These are phyloP conservation scores for Suillus subaureus DNA, from an alignment of 768 basidiomycete species.

Conservation along the genomic window DNA sequence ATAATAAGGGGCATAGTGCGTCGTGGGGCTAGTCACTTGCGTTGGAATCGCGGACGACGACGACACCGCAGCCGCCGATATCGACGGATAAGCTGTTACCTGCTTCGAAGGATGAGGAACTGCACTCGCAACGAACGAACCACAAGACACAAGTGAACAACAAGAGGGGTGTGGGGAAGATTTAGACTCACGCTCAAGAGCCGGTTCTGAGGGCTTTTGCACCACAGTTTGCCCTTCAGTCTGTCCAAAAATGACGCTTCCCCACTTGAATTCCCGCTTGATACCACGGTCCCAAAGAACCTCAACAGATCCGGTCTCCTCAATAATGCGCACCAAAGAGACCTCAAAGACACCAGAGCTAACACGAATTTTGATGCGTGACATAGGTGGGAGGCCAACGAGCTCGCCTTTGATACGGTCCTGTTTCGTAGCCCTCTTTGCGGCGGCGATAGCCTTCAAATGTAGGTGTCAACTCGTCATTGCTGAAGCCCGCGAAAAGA, in stretches of 20 bases:
- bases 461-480: conserved; percentile 6
- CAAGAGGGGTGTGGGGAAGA: conserved; percentile 11
- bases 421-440: conserved; percentile 73
- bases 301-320: conserved; percentile 70
- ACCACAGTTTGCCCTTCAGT: conserved; percentile 65
- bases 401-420: conserved; percentile 74
- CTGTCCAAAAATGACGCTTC: conserved; percentile 75
- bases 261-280: conserved; percentile 83
- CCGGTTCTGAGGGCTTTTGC: conserved; percentile 66
- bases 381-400: conserved; percentile 65
- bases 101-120: conserved; percentile 22
- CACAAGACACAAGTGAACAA: conserved; percentile 15
- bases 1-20: conserved; percentile 18
- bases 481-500: not conserved
- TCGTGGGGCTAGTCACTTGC: conserved; percentile 15
- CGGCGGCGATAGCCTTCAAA: conserved; percentile 68
- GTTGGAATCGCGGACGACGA: conserved; percentile 24
- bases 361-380: conserved; percentile 83
- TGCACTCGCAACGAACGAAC: conserved; percentile 14
- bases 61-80: conserved; percentile 16
- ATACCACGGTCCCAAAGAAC: conserved; percentile 80
- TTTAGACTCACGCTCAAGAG: conserved; percentile 45
- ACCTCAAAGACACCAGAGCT: conserved; percentile 88
- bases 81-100: conserved; percentile 26
- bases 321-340: conserved; percentile 68